Evolutionary conservation across 2,329 filamentous ascomycete species (phyloP).

Genomic region (Periconia digitata): DNA sequence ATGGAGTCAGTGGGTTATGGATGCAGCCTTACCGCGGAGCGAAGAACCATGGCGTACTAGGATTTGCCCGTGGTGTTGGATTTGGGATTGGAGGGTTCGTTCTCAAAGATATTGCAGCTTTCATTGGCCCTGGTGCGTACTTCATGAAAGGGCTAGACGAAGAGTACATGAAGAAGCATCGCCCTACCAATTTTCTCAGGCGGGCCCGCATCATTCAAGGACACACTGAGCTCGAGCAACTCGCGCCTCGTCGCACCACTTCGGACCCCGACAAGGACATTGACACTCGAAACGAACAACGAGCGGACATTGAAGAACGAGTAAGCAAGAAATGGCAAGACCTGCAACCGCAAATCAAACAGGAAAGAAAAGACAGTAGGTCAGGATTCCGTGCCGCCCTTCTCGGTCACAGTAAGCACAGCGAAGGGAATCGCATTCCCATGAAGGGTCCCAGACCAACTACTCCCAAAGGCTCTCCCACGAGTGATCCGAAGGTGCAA

Average conservation of each 20-base stretch:
- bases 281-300: constrained; percentile 10
- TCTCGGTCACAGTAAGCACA: constrained; percentile 25
- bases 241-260: constrained; percentile 7
- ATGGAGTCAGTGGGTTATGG: constrained; percentile 65
- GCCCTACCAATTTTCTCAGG: constrained; percentile 58
- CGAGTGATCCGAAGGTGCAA: not conserved
- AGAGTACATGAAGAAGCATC: constrained; percentile 57
- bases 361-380: constrained; percentile 29
- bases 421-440: constrained; percentile 29
- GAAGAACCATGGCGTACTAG: constrained; percentile 56
- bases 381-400: constrained; percentile 28
- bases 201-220: constrained; percentile 63
- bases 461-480: not conserved
- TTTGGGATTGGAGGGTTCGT: constrained; percentile 66
- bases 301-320: constrained; percentile 34
- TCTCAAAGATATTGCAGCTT: constrained; percentile 64
- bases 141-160: constrained; percentile 66
- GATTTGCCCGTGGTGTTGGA: constrained; percentile 56
- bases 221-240: constrained; percentile 31
- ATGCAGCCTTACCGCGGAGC: constrained; percentile 61
- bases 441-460: constrained; percentile 18
- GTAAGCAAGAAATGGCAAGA: constrained; percentile 27
- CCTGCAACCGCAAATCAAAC: constrained; percentile 22
- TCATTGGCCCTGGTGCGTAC: constrained; percentile 63
- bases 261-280: constrained; percentile 2